These are phyloP conservation scores for Fonsecaea pugnacius DNA, from an alignment of 2,329 filamentous ascomycete species.

Conservation along the genomic window DNA sequence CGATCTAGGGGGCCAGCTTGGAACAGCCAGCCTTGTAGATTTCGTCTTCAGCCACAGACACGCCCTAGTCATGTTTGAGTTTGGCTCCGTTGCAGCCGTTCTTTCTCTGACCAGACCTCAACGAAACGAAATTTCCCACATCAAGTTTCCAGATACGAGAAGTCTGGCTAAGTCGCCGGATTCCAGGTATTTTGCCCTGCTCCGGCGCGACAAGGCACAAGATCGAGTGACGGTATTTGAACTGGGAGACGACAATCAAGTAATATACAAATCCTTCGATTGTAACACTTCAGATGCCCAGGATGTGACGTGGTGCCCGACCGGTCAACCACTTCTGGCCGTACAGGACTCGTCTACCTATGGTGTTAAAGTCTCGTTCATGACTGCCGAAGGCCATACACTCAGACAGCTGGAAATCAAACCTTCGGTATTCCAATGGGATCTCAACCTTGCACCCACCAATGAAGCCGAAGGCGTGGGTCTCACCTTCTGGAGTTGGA, in stretches of 20 bases:
- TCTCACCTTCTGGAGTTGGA: conserved; percentile 24
- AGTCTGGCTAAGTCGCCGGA: conserved; percentile 23
- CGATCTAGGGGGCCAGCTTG: conserved; percentile 30
- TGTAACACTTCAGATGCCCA: conserved; percentile 33
- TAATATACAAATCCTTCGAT: conserved; percentile 31
- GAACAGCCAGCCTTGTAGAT: conserved; percentile 31
- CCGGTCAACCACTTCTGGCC: conserved; percentile 28
- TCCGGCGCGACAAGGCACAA: conserved; percentile 30
- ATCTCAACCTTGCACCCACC: neutral
- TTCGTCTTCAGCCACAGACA: conserved; percentile 35
- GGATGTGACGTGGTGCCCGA: conserved; percentile 32
- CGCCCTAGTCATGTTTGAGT: conserved; percentile 33
- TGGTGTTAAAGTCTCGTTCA: conserved; percentile 33
- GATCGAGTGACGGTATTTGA: conserved; percentile 33
- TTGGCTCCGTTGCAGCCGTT: conserved; percentile 27
- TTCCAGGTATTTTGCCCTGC: conserved; percentile 26
- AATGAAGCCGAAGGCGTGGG: conserved; percentile 25
- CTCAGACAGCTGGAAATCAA: conserved; percentile 34
- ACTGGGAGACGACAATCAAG: conserved; percentile 10
- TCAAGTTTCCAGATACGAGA: conserved; percentile 33
- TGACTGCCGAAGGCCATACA: conserved; percentile 33
- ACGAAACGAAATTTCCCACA: conserved; percentile 31
- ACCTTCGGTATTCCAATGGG: conserved; percentile 11
- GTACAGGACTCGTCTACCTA: conserved; percentile 33
- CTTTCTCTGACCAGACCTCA: conserved; percentile 31